Evolutionary conservation across 73 alveolate genomes (phyloP).

Genomic region (Paramecium pentaurelia): DNA sequence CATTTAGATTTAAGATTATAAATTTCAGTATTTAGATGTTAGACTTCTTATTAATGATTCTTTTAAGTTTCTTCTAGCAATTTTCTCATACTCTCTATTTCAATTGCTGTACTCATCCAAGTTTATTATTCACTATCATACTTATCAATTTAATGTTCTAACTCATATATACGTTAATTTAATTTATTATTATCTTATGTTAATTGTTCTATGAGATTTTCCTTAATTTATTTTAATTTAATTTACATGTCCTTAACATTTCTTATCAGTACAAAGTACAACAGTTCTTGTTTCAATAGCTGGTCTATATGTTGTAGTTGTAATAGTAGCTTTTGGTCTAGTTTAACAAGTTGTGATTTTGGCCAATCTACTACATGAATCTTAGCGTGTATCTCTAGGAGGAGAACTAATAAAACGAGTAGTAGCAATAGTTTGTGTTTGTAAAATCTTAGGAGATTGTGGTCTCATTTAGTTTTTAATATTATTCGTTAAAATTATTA

Average conservation of each 20-base stretch:
- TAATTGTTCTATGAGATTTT: not conserved
- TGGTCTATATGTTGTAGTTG: not conserved
- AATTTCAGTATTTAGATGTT: not conserved
- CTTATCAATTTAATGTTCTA: not conserved
- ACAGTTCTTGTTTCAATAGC: conserved; percentile 44
- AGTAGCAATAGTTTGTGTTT: not conserved
- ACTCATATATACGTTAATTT: not conserved
- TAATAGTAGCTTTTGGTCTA: conserved; percentile 31
- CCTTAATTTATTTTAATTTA: not conserved
- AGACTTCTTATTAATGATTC: not conserved
- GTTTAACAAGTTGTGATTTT: not conserved
- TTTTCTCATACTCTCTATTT: not conserved
- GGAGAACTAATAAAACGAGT: not conserved
- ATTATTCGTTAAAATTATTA: conserved; percentile 9
- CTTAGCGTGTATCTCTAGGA: conserved; percentile 10
- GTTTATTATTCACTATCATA: not conserved
- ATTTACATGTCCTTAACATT: not conserved
- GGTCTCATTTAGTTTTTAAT: not conserved
- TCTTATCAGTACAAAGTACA: not conserved
- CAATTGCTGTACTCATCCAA: not conserved
- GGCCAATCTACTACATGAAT: not conserved
- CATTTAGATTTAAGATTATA: not conserved
- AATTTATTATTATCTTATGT: not conserved
- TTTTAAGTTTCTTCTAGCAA: not conserved
- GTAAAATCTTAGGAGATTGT: conserved; percentile 4